phyloP scores from a whole-genome alignment of 768 basidiomycete genomes.

The Infundibulicybe gibba region DNA sequence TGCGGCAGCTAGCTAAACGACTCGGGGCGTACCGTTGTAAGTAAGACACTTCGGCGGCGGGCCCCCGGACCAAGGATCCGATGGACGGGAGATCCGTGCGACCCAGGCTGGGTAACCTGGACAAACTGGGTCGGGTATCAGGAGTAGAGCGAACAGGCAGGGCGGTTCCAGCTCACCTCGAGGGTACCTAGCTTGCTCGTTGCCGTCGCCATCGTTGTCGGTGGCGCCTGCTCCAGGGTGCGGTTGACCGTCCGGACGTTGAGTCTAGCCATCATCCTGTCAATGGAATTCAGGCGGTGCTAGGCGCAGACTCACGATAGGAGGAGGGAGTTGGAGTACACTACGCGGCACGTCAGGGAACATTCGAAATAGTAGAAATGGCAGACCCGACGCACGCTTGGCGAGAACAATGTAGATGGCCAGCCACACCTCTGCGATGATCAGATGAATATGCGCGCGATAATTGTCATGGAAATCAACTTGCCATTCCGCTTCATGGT shows the following conservation, averaged over 20 bases:
- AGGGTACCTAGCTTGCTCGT: too few species aligned
- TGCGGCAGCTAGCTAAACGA: too few species aligned
- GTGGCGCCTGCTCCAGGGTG: too few species aligned
- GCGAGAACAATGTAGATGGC: slow-evolving; percentile 20
- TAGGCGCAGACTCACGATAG: slow-evolving; percentile 6
- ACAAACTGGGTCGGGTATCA: too few species aligned
- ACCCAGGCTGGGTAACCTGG: too few species aligned
- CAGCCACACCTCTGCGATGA: slow-evolving; percentile 19
- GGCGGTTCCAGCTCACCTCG: too few species aligned
- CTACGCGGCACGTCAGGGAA: slow-evolving; percentile 5
- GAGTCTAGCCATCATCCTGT: background rate
- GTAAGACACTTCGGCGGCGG: too few species aligned
- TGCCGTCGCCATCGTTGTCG: too few species aligned
- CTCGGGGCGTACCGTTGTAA: too few species aligned
- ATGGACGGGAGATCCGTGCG: too few species aligned
- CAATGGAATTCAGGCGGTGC: background rate
- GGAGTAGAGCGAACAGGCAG: too few species aligned
- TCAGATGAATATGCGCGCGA: background rate
- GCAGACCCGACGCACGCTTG: slow-evolving; percentile 15
- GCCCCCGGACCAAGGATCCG: too few species aligned
- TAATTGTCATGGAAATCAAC: background rate
- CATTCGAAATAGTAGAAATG: background rate
- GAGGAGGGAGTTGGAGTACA: slow-evolving; percentile 25
- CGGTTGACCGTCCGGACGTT: background rate
- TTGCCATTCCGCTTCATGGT: slow-evolving; percentile 14